Evolutionary conservation across 1,284 basidiomycete species (phyloP), one percentile per base, ranked within the genome.

Genomic region (Apiotrichum domesticum): DNA sequence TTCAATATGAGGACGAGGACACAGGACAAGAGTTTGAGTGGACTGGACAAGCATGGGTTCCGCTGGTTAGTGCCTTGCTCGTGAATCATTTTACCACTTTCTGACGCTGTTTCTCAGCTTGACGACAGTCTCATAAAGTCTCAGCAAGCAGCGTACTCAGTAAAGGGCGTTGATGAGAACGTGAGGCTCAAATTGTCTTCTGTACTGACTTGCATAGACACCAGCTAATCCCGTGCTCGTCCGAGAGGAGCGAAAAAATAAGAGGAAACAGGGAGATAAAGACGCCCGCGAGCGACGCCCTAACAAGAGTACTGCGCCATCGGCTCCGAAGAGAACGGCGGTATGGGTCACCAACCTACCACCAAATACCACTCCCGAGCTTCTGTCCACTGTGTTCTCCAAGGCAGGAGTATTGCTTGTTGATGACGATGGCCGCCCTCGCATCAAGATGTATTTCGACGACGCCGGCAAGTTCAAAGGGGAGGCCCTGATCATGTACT

Each of bases 401-500:
- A 90, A 86, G 69, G 97, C 87, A 65, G 95, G 95, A 8, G 84
- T 98, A 32, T 84, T 98, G 57, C 87, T 97, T 70, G 89, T 96
- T 69, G 92, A 92, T 65, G 87, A 94, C 66, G 80, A 85, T 11
- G 92, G 91, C 10, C 82, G 88, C 54, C 87, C 88, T 11, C 88
- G 94, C 65, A 83, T 98, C 73, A 97, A 98, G 79, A 81, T 98
- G 79, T 98, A 99, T 75, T 86, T 87, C 54, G 85, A 85, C 61
- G 90, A 90, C 2, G 86, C 90, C 60, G 92, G 92, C n/a, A 77
- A 81, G 37, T 98, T 98, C 76, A 96, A 85, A 67, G 95, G 96
- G 37, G 95, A 98, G 64, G 95, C 95, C 1, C 78, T 98, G 61
- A 86, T 99, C 56, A 92, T 97, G 47, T 99, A 90, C 75, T 96